Percentiles rank a stretch among this genome's conserved stretches.
These are phyloP conservation scores for Diplotaxis tenuifolia DNA, from an alignment of 345 rosid species.

Conservation along the genomic window DNA sequence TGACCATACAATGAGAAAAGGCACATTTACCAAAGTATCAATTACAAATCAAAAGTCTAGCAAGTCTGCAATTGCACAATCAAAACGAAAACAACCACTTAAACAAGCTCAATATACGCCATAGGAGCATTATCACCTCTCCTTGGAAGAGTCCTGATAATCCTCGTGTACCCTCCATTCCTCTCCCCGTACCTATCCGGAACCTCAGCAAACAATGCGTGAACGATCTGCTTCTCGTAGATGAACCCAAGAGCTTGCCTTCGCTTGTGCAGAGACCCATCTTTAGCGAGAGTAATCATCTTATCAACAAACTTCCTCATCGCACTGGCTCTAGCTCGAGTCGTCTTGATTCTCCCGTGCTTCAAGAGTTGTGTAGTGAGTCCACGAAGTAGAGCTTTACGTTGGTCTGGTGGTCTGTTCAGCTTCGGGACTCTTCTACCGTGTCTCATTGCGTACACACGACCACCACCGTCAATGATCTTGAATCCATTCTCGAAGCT, in stretches of 20 bases:
- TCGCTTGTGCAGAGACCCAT: slow-evolving; percentile 83
- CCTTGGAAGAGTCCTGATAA: slow-evolving; percentile 87
- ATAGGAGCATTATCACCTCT: slow-evolving; percentile 98
- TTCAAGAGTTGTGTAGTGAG: slow-evolving; percentile 92
- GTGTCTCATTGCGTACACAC: slow-evolving; percentile 78
- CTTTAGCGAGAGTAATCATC: slow-evolving; percentile 92
- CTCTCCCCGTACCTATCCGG: slow-evolving; percentile 81
- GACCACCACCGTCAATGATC: slow-evolving; percentile 52
- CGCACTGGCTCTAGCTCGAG: slow-evolving; percentile 89
- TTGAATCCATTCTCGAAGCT: slow-evolving; percentile 51
- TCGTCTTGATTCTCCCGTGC: slow-evolving; percentile 86
- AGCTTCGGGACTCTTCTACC: slow-evolving; percentile 85
- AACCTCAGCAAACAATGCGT: slow-evolving; percentile 83
- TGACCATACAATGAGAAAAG: not conserved
- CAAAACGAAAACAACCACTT: slow-evolving; percentile 20
- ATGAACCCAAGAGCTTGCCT: slow-evolving; percentile 86
- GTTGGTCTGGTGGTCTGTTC: slow-evolving; percentile 89
- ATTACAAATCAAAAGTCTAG: no score
- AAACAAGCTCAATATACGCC: slow-evolving; percentile 94
- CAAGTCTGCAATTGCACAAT: not conserved
- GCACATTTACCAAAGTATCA: not conserved
- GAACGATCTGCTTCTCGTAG: slow-evolving; percentile 91
- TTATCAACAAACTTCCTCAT: slow-evolving; percentile 85
- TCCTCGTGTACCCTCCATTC: slow-evolving; percentile 90
- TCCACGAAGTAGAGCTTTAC: slow-evolving; percentile 76